Conservation (phyloP, 2,329 filamentous ascomycete species). For the Exophiala aquamarina region DNA sequence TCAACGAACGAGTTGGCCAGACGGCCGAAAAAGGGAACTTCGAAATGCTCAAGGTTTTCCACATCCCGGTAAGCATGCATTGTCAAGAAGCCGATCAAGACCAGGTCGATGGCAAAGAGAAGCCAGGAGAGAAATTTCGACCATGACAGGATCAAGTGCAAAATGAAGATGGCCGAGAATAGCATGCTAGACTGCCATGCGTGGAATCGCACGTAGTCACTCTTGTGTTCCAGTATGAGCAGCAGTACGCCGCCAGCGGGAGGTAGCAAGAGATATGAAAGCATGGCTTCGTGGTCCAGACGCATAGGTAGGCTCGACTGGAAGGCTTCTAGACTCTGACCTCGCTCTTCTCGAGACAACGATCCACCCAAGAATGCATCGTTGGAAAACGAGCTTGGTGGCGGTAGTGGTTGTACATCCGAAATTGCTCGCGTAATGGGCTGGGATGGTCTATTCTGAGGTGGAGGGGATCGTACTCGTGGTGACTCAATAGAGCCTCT, state of each 20-base stretch:
- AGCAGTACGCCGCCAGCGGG: conserved; percentile 83
- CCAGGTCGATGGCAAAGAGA: conserved; percentile 73
- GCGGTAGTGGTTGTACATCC: conserved; percentile 39
- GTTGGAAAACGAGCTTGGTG: conserved; percentile 40
- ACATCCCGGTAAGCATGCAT: conserved; percentile 81
- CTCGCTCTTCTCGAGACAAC: conserved; percentile 44
- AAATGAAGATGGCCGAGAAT: conserved; percentile 67
- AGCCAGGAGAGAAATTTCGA: conserved; percentile 81
- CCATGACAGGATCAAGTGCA: conserved; percentile 87
- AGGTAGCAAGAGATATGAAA: conserved; percentile 84
- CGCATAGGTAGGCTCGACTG: conserved; percentile 85
- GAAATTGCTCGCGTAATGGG: conserved; percentile 45
- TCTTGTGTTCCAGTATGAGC: conserved; percentile 86
- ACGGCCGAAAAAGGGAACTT: conserved; percentile 82
- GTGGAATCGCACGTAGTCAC: conserved; percentile 96
- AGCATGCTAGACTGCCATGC: conserved; percentile 90
- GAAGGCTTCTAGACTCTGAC: conserved; percentile 73
- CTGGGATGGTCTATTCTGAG: conserved; percentile 42
- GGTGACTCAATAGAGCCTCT: conserved; percentile 51
- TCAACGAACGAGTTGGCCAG: conserved; percentile 88
- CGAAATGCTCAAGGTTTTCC: conserved; percentile 67
- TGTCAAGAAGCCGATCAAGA: conserved; percentile 72
- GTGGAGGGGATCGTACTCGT: conserved; percentile 53
- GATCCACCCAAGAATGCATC: conserved; percentile 21
- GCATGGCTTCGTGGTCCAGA: conserved; percentile 83